These are phyloP conservation scores for Tulasnella sp. DNA, from an alignment of 768 basidiomycete genomes.

Conservation along the genomic window DNA sequence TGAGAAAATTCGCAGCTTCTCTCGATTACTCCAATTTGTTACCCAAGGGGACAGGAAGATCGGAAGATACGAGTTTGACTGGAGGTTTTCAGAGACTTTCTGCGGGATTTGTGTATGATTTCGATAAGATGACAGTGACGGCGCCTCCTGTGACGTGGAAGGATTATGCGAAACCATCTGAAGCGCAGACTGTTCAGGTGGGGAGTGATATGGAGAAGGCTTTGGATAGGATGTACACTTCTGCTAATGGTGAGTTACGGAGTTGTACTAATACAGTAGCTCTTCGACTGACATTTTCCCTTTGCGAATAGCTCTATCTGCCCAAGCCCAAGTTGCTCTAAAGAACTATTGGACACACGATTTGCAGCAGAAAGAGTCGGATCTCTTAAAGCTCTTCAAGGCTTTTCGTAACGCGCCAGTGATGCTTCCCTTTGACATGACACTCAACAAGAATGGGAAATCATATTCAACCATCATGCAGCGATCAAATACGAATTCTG, in stretches of 20 bases:
- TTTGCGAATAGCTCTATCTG: slow-evolving; percentile 44
- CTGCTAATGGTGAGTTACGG: slow-evolving; percentile 39
- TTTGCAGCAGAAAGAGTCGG: slow-evolving; percentile 33
- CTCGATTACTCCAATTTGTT: slow-evolving; percentile 29
- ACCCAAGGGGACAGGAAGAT: background rate
- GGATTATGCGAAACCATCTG: slow-evolving; percentile 34
- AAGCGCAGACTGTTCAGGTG: slow-evolving; percentile 35
- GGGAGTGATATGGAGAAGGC: slow-evolving; percentile 28
- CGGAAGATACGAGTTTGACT: background rate
- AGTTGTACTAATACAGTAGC: background rate
- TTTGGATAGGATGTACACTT: slow-evolving; percentile 48
- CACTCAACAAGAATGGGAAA: slow-evolving; percentile 18
- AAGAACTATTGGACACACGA: slow-evolving; percentile 42
- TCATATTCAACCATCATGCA: slow-evolving; percentile 9
- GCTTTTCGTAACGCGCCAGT: slow-evolving; percentile 36
- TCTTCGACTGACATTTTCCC: slow-evolving; percentile 1
- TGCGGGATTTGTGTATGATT: slow-evolving; percentile 46
- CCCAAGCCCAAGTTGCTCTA: slow-evolving; percentile 37
- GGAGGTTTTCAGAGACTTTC: slow-evolving; percentile 15
- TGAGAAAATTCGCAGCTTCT: slow-evolving; percentile 37
- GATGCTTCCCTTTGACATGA: slow-evolving; percentile 47
- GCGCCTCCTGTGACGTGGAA: slow-evolving; percentile 36
- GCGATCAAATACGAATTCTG: slow-evolving; percentile 1
- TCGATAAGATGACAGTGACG: slow-evolving; percentile 40
- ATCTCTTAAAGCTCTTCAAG: slow-evolving; percentile 37